These are phyloP conservation scores for Neurospora sp. DNA, from an alignment of 495 filamentous ascomycete genomes.

Conservation along the genomic window DNA sequence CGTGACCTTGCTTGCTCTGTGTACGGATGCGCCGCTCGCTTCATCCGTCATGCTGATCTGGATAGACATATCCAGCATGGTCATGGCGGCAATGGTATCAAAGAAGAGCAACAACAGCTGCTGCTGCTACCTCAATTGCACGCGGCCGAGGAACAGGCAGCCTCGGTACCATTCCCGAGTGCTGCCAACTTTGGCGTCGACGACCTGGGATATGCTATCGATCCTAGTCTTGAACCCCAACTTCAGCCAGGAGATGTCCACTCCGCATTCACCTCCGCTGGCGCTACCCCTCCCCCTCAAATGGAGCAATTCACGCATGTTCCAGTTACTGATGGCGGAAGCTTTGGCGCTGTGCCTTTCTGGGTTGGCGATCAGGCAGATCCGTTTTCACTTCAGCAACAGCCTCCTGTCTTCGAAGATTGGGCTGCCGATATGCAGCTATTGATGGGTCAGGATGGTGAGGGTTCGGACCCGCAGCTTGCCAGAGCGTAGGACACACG, in stretches of 20 bases:
- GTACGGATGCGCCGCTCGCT: conserved; percentile 45
- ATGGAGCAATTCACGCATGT: neutral
- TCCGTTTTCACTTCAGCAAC: neutral
- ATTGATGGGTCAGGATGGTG: neutral
- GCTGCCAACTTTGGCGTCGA: neutral
- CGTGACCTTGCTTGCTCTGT: conserved; percentile 48
- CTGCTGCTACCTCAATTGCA: neutral
- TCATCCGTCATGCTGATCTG: conserved; percentile 58
- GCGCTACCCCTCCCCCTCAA: neutral
- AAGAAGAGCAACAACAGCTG: conserved; percentile 8
- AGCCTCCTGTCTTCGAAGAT: neutral
- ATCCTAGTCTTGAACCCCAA: neutral
- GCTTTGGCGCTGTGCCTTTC: neutral
- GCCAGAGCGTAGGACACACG: neutral
- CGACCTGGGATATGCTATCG: neutral
- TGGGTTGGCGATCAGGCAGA: neutral
- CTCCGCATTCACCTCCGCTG: neutral
- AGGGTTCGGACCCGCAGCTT: neutral
- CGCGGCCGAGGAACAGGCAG: neutral
- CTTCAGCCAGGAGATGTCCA: neutral
- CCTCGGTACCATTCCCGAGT: neutral
- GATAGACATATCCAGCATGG: conserved; percentile 48
- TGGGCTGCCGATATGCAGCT: neutral
- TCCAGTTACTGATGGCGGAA: neutral
- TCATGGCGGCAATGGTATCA: conserved; percentile 8